Base-by-base conservation (phyloP, 495 filamentous ascomycete genomes). In the Aspergillus cavernicola region DNA sequence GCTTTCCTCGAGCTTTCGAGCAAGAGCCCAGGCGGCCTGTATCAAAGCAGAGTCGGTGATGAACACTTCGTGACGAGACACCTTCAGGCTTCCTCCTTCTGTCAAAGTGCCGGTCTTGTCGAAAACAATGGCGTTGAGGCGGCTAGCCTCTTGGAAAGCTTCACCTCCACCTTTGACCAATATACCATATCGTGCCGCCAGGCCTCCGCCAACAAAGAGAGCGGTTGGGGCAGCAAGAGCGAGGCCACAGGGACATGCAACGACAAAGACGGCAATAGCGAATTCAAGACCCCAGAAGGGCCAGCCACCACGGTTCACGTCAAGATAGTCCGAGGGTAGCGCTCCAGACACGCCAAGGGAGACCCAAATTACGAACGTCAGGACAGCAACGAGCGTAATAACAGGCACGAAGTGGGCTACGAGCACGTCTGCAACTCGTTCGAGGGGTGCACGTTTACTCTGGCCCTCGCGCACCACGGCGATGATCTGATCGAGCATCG, bases 21-120 rank as follows among this genome's bases (percentile, higher is more conserved):
- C 78, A 16, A 87, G 67, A 5, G 72, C 63, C 66, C 82, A 80
- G 60, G 64, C 76, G 37, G 73, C 49, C 20, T 64, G 50, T 22
- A 71, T 32, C 4, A 72, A 42, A 10, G 69, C 62, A 3, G 66
- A 54, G 13, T 75, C 68, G n/a, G 56, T 63, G 4, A 70, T 72
- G 38, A 84, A 66, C 18, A 84, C 57, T 57, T 85, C 74, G 49
- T 85, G 80, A 39, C 95, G 86, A 0, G 89, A 88, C 20, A 97
- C 85, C 8, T 70, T 84, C 0, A 92, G 83, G 48, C 90, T 85
- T 29, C 88, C 89, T 31, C 92, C 92, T 59, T 88, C 73, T 0
- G 92, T 97, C 42, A 97, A 71, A 1, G 92, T 97, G 0, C 92
- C 92, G 0, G 92, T 97, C 74, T 97, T 97, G 73, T 97, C 92